These are phyloP conservation scores for Nymphaea thermarum DNA, from an alignment of 164 flowering plant genomes.

Conservation along the genomic window DNA sequence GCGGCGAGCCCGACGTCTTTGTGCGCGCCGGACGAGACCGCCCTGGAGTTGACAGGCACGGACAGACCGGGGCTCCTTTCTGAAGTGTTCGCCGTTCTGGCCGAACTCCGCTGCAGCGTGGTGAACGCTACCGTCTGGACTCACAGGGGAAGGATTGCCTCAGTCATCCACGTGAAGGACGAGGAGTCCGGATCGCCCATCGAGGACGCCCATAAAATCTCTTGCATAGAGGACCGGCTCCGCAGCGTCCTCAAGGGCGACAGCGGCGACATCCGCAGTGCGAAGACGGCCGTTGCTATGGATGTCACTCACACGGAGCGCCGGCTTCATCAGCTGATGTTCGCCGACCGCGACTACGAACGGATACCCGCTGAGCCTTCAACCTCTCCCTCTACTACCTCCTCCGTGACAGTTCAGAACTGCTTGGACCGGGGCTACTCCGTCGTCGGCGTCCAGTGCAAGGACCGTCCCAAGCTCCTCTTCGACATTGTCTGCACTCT, in stretches of 20 bases:
- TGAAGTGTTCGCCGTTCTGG: conserved; percentile 83
- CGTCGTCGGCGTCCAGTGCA: conserved; percentile 17
- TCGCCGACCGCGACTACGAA: conserved; percentile 82
- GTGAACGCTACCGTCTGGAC: conserved; percentile 95
- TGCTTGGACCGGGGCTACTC: conserved; percentile 23
- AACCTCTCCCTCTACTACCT: background rate
- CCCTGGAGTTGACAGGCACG: conserved; percentile 66
- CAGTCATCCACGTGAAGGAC: conserved; percentile 74
- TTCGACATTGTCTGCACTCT: conserved; percentile 22
- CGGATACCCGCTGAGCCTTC: background rate
- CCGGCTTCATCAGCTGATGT: conserved; percentile 91
- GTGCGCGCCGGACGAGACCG: conserved; percentile 44
- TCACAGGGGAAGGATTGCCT: conserved; percentile 82
- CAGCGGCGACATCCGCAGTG: conserved; percentile 43
- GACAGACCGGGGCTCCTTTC: conserved; percentile 89
- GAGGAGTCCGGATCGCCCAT: conserved; percentile 41
- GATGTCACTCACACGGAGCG: conserved; percentile 55
- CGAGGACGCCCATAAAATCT: conserved; percentile 48
- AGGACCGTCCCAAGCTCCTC: conserved; percentile 18
- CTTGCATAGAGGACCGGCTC: conserved; percentile 44
- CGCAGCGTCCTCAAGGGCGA: conserved; percentile 65
- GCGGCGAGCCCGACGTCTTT: conserved; percentile 13
- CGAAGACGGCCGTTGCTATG: conserved; percentile 36
- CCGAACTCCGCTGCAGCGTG: conserved; percentile 75
- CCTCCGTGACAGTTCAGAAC: conserved; percentile 14